A percentile compares a stretch with the other conserved stretches of the same genome.
Conservation (phyloP, 805 yeast genomes). For the Diddensiella transvaalensis region DNA sequence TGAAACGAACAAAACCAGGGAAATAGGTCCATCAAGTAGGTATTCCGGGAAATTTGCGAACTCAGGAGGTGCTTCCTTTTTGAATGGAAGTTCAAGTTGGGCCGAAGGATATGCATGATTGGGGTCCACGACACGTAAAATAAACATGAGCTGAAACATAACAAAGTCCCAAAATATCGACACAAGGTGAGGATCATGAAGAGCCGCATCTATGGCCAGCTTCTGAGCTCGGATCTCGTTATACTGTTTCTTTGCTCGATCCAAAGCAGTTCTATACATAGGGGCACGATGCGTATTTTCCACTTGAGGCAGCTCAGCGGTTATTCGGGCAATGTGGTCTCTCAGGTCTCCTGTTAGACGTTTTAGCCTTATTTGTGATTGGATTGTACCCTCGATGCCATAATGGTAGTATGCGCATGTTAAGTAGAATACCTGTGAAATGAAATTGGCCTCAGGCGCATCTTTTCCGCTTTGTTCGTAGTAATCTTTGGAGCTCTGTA, state of each 20-base stretch:
- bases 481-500: constrained; percentile 61
- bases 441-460: constrained; percentile 56
- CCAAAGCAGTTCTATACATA: constrained; percentile 28
- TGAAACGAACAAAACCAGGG: constrained; percentile 48
- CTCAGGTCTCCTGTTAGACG: constrained; percentile 47
- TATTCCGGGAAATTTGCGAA: constrained; percentile 86
- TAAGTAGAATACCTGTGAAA: constrained; percentile 85
- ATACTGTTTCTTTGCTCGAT: constrained; percentile 45
- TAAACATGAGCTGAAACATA: constrained; percentile 69
- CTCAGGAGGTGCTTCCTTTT: constrained; percentile 7
- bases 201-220: constrained; percentile 60
- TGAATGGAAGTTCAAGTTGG: constrained; percentile 16
- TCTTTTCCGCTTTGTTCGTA: constrained; percentile 35
- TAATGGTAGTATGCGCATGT: constrained; percentile 77
- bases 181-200: constrained; percentile 55
- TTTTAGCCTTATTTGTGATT: constrained; percentile 52
- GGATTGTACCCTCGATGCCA: constrained; percentile 78
- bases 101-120: constrained; percentile 38
- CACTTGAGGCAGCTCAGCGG: constrained; percentile 37
- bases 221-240: constrained; percentile 42
- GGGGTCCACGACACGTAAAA: constrained; percentile 72
- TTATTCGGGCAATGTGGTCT: constrained; percentile 47
- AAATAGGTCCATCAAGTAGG: constrained; percentile 74
- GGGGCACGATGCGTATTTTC: constrained; percentile 14
- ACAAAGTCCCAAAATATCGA: constrained; percentile 70